Conservation (phyloP, 345 rosid genomes). For the Euphorbia lathyris region DNA sequence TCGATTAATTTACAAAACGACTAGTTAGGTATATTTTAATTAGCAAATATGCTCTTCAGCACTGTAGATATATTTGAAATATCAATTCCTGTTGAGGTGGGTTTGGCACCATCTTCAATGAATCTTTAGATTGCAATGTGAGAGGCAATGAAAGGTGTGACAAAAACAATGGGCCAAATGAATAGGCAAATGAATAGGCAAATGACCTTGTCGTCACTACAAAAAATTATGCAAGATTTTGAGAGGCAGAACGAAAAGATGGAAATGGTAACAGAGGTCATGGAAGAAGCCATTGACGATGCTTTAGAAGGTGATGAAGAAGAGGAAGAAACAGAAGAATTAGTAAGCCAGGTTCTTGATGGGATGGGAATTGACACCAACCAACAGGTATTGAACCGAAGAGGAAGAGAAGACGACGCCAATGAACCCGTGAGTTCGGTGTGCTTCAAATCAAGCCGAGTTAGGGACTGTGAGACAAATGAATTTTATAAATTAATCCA, state of each 20-base stretch:
- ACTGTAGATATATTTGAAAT: background rate
- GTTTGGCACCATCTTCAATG: background rate
- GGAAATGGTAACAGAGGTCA: conserved; percentile 88
- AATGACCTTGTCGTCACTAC: conserved; percentile 83
- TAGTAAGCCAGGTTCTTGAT: conserved; percentile 89
- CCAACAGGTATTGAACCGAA: conserved; percentile 73
- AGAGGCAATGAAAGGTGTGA: conserved; percentile 95
- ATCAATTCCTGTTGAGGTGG: background rate
- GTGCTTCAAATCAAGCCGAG: conserved; percentile 76
- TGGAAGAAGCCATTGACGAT: conserved; percentile 89
- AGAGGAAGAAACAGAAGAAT: conserved; percentile 88
- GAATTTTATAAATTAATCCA: no score
- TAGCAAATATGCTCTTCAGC: background rate
- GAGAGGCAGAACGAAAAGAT: conserved; percentile 92
- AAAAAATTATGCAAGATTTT: conserved; percentile 85
- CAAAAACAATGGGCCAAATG: conserved; percentile 96
- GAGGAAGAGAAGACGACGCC: conserved; percentile 45
- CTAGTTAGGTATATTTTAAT: background rate
- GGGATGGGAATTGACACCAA: conserved; percentile 82
- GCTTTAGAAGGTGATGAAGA: conserved; percentile 93
- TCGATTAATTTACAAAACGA: no score
- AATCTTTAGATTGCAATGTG: conserved; percentile 16
- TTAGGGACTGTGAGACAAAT: conserved; percentile 53
- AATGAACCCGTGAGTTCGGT: conserved; percentile 72
- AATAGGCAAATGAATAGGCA: conserved; percentile 91